Evolutionary conservation across 441 rosid genomes (phyloP).

Genomic region (Syzygium malaccense): DNA sequence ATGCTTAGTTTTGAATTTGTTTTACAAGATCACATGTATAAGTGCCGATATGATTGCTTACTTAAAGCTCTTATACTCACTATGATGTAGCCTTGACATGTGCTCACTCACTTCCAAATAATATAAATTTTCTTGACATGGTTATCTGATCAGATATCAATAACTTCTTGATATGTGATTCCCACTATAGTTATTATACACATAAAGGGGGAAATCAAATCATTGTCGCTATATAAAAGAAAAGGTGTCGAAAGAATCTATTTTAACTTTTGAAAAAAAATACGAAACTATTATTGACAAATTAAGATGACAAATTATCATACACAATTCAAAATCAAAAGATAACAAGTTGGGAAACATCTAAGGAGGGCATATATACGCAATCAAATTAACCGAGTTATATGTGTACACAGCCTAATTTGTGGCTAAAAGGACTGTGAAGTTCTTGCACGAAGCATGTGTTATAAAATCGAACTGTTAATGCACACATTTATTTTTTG

Average conservation of each 20-base stretch:
- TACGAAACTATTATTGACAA: neutral
- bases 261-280: neutral
- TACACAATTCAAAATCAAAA: neutral
- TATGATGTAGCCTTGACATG: neutral
- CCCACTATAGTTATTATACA: neutral
- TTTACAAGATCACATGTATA: neutral
- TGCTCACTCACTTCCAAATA: neutral
- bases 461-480: neutral
- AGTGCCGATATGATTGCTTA: neutral
- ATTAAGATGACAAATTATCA: neutral
- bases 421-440: neutral
- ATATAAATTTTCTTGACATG: neutral
- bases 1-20: neutral
- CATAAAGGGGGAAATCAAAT: neutral
- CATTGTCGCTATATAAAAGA: neutral
- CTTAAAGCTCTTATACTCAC: neutral
- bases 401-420: neutral
- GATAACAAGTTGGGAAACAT: neutral
- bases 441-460: neutral
- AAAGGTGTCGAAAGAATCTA: neutral
- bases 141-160: neutral
- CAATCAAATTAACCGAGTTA: neutral
- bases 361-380: neutral
- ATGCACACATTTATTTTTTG: neutral
- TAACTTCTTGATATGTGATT: neutral